phyloP scores from a whole-genome alignment of 306 rosid genomes.

The Trichosanthes cucumerina region DNA sequence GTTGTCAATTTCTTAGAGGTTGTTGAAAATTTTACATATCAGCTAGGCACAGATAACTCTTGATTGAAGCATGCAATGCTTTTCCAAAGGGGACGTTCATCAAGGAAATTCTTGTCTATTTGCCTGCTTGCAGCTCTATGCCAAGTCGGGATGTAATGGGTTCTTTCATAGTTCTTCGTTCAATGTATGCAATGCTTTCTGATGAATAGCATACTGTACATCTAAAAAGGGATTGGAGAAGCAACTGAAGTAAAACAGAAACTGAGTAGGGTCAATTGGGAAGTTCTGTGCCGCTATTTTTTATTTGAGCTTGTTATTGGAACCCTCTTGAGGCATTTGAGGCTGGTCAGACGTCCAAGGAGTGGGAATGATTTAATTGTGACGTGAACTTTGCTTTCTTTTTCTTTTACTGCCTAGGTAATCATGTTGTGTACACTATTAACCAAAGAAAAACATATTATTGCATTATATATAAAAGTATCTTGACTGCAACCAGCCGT shows the following conservation, averaged over 20 bases:
- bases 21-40: background rate
- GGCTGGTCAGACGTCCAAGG: conserved; percentile 34
- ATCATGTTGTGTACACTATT: background rate
- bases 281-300: conserved; percentile 24
- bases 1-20: background rate
- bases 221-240: conserved; percentile 1
- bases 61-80: background rate
- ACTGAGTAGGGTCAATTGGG: conserved; percentile 15
- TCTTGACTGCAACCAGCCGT: background rate
- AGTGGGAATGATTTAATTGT: conserved; percentile 24
- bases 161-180: conserved; percentile 6
- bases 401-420: conserved; percentile 15
- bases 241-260: conserved; percentile 8
- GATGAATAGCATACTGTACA: background rate
- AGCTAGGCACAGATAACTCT: background rate
- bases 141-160: background rate
- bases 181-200: background rate
- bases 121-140: background rate
- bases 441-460: background rate
- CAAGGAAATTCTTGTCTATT: background rate
- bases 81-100: background rate
- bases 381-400: conserved; percentile 38
- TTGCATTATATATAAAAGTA: background rate
- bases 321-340: conserved; percentile 35
- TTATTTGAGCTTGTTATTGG: conserved; percentile 33